These are phyloP conservation scores for Bipolaris gigantea DNA, from an alignment of 2,329 filamentous ascomycete genomes.

Conservation along the genomic window DNA sequence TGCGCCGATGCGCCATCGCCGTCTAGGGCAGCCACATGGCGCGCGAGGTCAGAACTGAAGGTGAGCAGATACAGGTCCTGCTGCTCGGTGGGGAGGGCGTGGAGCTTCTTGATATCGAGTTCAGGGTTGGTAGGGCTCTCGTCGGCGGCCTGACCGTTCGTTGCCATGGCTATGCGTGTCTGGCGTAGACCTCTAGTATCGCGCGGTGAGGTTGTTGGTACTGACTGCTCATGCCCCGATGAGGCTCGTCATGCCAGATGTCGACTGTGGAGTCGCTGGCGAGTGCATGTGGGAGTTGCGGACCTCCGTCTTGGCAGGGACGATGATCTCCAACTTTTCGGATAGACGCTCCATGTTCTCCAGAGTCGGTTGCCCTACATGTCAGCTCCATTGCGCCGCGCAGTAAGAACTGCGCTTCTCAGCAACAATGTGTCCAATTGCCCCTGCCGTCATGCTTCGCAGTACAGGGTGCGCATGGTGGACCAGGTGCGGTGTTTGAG, in stretches of 20 bases:
- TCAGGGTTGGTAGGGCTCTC: slow-evolving; percentile 62
- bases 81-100: slow-evolving; percentile 87
- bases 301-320: slow-evolving; percentile 33
- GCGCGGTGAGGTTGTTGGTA: slow-evolving; percentile 6
- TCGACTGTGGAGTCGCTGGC: slow-evolving; percentile 24
- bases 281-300: slow-evolving; percentile 24
- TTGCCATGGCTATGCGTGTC: slow-evolving; percentile 29
- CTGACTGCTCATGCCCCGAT: slow-evolving; percentile 25
- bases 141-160: slow-evolving; percentile 38
- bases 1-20: slow-evolving; percentile 82
- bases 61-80: slow-evolving; percentile 93
- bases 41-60: slow-evolving; percentile 79
- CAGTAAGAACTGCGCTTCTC: slow-evolving; percentile 16
- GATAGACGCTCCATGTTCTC: neutral
- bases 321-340: slow-evolving; percentile 22
- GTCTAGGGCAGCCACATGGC: slow-evolving; percentile 74
- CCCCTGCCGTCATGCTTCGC: slow-evolving; percentile 20
- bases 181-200: slow-evolving; percentile 9
- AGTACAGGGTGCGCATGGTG: slow-evolving; percentile 11
- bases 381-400: slow-evolving; percentile 28
- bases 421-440: slow-evolving; percentile 18
- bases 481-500: slow-evolving; percentile 34
- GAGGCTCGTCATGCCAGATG: slow-evolving; percentile 18
- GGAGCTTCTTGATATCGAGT: slow-evolving; percentile 87
- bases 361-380: slow-evolving; percentile 16